phyloP scores from a whole-genome alignment of 495 filamentous ascomycete species.

The Penicillium paradoxum region DNA sequence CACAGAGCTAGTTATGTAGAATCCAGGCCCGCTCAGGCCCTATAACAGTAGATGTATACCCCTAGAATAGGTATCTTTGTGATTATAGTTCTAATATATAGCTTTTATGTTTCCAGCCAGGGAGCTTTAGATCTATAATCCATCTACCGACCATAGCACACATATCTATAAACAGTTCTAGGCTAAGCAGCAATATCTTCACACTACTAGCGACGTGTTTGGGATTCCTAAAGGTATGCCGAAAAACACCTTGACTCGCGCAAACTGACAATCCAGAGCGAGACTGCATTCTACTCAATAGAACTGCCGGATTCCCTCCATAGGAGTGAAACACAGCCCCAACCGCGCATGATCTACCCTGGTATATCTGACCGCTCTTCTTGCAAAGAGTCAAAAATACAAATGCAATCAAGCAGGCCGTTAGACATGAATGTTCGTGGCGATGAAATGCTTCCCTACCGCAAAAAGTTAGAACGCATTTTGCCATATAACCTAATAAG shows the following conservation, averaged over 20 bases:
- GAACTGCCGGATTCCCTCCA: not conserved
- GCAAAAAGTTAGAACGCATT: not conserved
- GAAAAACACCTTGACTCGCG: not conserved
- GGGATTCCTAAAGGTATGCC: not conserved
- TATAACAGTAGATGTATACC: not conserved
- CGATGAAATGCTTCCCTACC: not conserved
- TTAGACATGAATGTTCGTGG: not conserved
- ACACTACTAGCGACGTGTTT: not conserved
- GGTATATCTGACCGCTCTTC: not conserved
- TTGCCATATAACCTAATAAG: not conserved
- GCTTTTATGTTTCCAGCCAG: not conserved
- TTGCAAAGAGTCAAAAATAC: not conserved
- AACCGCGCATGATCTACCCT: not conserved
- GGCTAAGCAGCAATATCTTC: not conserved
- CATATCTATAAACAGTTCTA: not conserved
- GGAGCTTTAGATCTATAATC: not conserved
- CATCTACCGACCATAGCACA: not conserved
- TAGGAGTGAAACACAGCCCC: not conserved
- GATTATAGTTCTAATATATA: not conserved
- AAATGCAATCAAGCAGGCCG: not conserved
- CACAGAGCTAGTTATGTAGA: not conserved
- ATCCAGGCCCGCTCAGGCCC: constrained; percentile 1
- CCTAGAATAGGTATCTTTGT: not conserved
- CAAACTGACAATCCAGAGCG: not conserved
- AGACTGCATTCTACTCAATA: not conserved